These are phyloP conservation scores for Dictyostelium purpureum DNA, from an alignment of 78 protist genomes.

Conservation along the genomic window DNA sequence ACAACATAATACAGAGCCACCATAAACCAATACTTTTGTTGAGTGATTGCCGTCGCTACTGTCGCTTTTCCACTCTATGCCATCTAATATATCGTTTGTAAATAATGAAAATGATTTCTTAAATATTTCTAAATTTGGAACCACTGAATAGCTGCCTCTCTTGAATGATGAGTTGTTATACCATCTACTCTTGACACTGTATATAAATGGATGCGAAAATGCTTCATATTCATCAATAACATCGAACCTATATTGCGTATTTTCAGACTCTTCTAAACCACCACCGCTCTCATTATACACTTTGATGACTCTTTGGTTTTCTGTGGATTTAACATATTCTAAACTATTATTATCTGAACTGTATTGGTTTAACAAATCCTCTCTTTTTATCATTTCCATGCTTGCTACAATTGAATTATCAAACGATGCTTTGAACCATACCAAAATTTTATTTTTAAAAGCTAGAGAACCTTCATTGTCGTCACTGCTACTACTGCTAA, in stretches of 20 bases:
- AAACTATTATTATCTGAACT: neutral
- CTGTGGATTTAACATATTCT: neutral
- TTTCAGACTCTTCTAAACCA: neutral
- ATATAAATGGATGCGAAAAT: conserved; percentile 7
- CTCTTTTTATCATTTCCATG: neutral
- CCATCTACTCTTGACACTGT: neutral
- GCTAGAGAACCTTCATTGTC: neutral
- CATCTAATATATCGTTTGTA: conserved; percentile 1
- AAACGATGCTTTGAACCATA: neutral
- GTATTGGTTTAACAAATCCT: neutral
- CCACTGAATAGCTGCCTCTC: neutral
- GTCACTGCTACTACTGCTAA: neutral
- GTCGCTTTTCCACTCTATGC: neutral
- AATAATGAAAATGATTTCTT: neutral
- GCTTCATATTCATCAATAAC: neutral
- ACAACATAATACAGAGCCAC: conserved; percentile 4
- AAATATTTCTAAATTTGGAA: neutral
- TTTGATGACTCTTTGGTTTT: neutral
- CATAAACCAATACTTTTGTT: neutral
- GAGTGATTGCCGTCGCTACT: neutral
- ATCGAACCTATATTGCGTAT: neutral
- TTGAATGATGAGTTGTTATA: neutral
- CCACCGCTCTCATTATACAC: neutral
- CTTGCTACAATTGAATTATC: neutral
- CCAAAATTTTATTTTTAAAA: neutral